phyloP scores from a whole-genome alignment of 768 basidiomycete genomes.

The Russula earlei region DNA sequence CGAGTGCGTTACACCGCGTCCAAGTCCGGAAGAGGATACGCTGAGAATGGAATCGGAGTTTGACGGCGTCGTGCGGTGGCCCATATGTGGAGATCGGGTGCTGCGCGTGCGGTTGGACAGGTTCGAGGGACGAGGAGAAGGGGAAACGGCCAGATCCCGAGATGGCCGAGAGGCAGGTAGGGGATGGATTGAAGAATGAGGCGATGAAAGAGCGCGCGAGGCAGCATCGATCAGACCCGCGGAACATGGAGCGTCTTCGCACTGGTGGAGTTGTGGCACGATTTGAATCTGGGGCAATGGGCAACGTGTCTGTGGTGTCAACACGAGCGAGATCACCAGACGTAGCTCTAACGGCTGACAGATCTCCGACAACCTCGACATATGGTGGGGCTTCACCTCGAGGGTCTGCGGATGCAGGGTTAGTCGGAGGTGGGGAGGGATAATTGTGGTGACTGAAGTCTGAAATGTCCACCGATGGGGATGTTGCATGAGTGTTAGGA shows the following conservation, averaged over 20 bases:
- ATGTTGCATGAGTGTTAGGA: neutral
- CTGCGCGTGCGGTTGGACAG: conserved; percentile 10
- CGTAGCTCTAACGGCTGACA: conserved; percentile 15
- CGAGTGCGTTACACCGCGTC: conserved; percentile 40
- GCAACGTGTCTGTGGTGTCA: conserved; percentile 14
- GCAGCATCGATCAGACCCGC: conserved; percentile 22
- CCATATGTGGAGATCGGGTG: conserved; percentile 19
- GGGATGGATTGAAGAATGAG: neutral
- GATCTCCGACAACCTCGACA: conserved; percentile 39
- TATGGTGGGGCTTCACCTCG: conserved; percentile 64
- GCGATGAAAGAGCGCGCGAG: conserved; percentile 14
- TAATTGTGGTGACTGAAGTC: neutral
- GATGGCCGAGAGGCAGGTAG: neutral
- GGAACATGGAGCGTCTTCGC: conserved; percentile 39
- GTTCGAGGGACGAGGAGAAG: conserved; percentile 10
- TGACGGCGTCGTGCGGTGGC: conserved; percentile 29
- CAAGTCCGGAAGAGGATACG: conserved; percentile 31
- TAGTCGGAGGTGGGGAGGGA: conserved; percentile 19
- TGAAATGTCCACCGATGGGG: conserved; percentile 17
- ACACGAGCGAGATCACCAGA: conserved; percentile 8
- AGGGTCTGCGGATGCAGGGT: conserved; percentile 28
- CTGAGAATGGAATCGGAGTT: conserved; percentile 31
- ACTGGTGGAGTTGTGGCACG: neutral
- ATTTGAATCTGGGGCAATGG: conserved; percentile 5
- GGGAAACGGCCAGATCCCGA: neutral